phyloP scores from a whole-genome alignment of 73 alveolate species.

The Tetrahymena elliotti region DNA sequence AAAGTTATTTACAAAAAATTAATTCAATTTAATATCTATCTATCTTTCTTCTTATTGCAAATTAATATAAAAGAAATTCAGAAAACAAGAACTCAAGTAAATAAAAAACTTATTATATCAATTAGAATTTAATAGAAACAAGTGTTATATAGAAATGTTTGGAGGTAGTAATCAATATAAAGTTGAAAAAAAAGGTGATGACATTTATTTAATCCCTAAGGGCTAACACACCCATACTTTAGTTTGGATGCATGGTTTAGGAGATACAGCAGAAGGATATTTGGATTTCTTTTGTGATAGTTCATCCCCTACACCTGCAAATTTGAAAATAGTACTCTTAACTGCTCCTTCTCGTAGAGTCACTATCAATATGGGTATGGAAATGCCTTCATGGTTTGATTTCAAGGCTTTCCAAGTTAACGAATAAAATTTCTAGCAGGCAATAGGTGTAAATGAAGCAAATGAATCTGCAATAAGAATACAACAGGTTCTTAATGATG shows the following conservation, averaged over 20 bases:
- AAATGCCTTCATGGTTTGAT: slow-evolving; percentile 81
- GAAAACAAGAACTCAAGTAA: not conserved
- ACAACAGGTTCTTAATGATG: not conserved
- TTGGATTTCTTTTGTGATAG: slow-evolving; percentile 55
- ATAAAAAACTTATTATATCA: not conserved
- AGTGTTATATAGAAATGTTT: not conserved
- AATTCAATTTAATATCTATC: no score
- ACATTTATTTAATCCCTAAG: not conserved
- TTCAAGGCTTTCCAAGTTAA: slow-evolving; percentile 13
- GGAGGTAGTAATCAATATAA: not conserved
- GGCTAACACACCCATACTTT: slow-evolving; percentile 62
- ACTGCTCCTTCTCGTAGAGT: slow-evolving; percentile 77
- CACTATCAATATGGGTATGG: slow-evolving; percentile 49
- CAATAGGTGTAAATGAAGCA: not conserved
- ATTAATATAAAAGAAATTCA: not conserved
- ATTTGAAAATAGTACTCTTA: slow-evolving; percentile 69
- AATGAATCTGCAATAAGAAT: not conserved
- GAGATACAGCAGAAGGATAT: slow-evolving; percentile 83
- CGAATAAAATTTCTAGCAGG: not conserved
- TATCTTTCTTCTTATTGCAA: no score
- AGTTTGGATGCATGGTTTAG: slow-evolving; percentile 93
- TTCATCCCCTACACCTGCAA: not conserved
- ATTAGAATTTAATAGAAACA: not conserved
- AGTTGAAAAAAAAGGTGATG: not conserved
- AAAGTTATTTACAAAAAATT: no score